Base-by-base conservation (phyloP, 345 rosid species). In the Hibiscus tridactylites region DNA sequence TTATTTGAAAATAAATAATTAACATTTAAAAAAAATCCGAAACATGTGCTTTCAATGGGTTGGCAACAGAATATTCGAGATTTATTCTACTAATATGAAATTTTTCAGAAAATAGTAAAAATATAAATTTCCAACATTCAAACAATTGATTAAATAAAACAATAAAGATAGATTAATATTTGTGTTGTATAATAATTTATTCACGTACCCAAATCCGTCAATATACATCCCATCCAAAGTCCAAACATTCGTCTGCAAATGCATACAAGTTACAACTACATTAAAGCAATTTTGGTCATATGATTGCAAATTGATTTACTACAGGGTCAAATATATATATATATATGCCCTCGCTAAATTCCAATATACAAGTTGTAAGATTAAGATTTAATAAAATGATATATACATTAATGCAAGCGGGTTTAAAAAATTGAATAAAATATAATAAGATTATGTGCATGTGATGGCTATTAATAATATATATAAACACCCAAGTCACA, bases 381-480 rank as follows among this genome's bases (percentile, higher is more conserved):
- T 61, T 61, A 61, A 61, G 65, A 35, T 61, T 61, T 61, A 29
- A 61, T 29, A 61, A 61, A 61, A 61, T 61, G 31, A 61, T 5
- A 9, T 42, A 4, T n/a, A 61, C 9, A 54, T 2, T 53, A 7
- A 53, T 28, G 0, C 39, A 60, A 60, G 65, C 6, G 21, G 65
- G 42, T 61, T 61, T 61, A 1, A 29, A 13, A 26, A 11, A 5
- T 24, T 58, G 62, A 26, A 58, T 44, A 24, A 49, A 12, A 49
- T 3, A 4, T 9, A 24, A 57, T 57, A 29, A 39, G 6, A 19
- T 57, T 58, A 9, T 26, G 4, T 10, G 3, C 24, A 24, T 26
- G 16, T 24, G 31, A 58, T 24, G 12, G 13, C 4, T 47, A 49
- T 2, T 49, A 49, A 49, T 49, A 13, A 49, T 49, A 13, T 49